phyloP scores from a whole-genome alignment of 495 filamentous ascomycete genomes.

The Stereocaulon alpinum region DNA sequence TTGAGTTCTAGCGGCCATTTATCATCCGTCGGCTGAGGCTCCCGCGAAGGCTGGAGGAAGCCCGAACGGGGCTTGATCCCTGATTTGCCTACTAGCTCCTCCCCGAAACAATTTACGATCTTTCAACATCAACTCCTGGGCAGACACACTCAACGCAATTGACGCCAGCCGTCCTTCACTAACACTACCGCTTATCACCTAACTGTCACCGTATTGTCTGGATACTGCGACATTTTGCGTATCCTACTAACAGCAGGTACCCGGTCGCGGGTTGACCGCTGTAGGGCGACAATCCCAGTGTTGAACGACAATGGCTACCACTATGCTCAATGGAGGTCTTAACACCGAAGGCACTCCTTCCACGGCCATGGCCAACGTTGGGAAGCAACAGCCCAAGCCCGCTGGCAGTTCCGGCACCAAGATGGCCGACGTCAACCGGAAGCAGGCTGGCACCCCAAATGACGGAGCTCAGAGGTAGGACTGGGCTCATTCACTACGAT shows the following conservation, averaged over 20 bases:
- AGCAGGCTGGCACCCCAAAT: conserved; percentile 46
- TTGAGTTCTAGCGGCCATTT: neutral
- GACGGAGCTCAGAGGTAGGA: conserved; percentile 47
- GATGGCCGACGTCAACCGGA: conserved; percentile 42
- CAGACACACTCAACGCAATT: neutral
- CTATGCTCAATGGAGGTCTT: conserved; percentile 39
- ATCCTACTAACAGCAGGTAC: conserved; percentile 1
- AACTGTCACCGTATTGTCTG: neutral
- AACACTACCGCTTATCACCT: neutral
- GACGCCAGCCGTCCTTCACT: conserved; percentile 2
- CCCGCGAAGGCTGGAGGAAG: neutral
- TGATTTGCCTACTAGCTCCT: conserved; percentile 6
- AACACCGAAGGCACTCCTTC: conserved; percentile 30
- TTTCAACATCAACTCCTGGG: conserved; percentile 11
- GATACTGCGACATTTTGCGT: neutral
- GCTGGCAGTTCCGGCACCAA: conserved; percentile 32
- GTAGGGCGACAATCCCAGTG: neutral
- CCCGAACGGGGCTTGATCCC: conserved; percentile 6
- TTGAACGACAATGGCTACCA: conserved; percentile 25
- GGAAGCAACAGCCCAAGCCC: conserved; percentile 41
- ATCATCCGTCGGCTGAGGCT: neutral
- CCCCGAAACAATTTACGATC: conserved; percentile 10
- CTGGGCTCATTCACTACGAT: neutral
- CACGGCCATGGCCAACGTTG: conserved; percentile 28
- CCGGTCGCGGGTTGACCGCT: conserved; percentile 15